phyloP scores from a whole-genome alignment of 2,329 filamentous ascomycete species.

The Colletotrichum liaoningense region DNA sequence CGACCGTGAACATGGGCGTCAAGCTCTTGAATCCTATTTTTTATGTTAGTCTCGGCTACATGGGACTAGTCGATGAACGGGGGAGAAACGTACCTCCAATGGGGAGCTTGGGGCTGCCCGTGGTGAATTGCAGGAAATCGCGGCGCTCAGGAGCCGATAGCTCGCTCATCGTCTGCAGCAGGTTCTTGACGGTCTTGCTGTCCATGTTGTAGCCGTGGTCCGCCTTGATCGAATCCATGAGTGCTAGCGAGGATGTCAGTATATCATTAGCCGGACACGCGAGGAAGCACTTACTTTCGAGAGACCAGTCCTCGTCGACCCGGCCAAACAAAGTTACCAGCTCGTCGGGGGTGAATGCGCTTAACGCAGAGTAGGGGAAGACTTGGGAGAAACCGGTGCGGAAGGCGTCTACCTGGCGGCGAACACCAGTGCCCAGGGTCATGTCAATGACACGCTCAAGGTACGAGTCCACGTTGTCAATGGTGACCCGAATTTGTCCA shows the following conservation, averaged over 20 bases:
- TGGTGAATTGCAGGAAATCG: conserved; percentile 97
- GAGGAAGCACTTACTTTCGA: conserved; percentile 79
- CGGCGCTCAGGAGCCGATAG: conserved; percentile 79
- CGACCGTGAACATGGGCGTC: conserved; percentile 98
- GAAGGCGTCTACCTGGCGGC: conserved; percentile 91
- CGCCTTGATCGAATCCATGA: conserved; percentile 98
- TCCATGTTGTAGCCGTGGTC: conserved; percentile 99
- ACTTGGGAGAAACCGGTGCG: conserved; percentile 92
- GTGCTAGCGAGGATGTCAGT: conserved; percentile 64
- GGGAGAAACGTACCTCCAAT: conserved; percentile 82
- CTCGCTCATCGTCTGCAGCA: conserved; percentile 95
- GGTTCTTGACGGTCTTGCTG: conserved; percentile 92
- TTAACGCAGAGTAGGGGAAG: conserved; percentile 92
- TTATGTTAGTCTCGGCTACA: conserved; percentile 5
- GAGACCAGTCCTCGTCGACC: conserved; percentile 95
- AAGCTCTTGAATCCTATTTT: conserved; percentile 89
- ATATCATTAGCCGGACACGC: neutral
- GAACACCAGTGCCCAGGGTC: conserved; percentile 90
- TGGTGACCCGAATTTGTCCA: conserved; percentile 79
- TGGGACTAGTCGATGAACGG: neutral
- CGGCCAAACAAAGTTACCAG: conserved; percentile 94
- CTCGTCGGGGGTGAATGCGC: conserved; percentile 94
- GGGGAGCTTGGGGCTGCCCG: conserved; percentile 95
- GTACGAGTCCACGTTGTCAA: conserved; percentile 91
- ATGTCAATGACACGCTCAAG: conserved; percentile 91